phyloP scores from a whole-genome alignment of 257 asterid genomes.

The Henckelia pumila region DNA sequence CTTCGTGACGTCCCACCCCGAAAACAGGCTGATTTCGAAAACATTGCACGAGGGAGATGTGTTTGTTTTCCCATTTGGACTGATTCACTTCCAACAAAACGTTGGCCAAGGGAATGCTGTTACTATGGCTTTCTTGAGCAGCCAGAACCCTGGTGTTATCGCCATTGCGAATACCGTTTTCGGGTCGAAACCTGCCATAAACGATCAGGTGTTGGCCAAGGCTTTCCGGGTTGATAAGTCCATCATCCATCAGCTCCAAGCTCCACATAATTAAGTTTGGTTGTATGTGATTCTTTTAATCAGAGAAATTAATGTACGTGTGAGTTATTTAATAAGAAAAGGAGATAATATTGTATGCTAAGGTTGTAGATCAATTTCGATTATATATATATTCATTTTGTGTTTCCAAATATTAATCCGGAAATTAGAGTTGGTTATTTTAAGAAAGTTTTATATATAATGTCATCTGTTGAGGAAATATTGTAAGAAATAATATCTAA shows the following conservation, averaged over 20 bases:
- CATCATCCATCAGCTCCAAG: slow-evolving; percentile 30
- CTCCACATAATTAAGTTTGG: slow-evolving; percentile 19
- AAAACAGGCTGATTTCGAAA: slow-evolving; percentile 36
- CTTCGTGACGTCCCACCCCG: slow-evolving; percentile 50
- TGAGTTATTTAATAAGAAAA: too few species aligned
- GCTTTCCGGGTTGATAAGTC: slow-evolving; percentile 32
- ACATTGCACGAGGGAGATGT: slow-evolving; percentile 38
- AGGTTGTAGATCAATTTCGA: too few species aligned
- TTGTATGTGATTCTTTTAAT: too few species aligned
- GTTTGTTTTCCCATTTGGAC: slow-evolving; percentile 44
- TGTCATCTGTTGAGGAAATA: too few species aligned
- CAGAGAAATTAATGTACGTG: too few species aligned
- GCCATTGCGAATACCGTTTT: slow-evolving; percentile 42
- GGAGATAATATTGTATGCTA: too few species aligned
- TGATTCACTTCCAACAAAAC: slow-evolving; percentile 50
- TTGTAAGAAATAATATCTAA: too few species aligned
- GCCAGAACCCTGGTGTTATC: slow-evolving; percentile 49
- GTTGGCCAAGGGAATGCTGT: slow-evolving; percentile 36
- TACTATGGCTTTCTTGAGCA: slow-evolving; percentile 41
- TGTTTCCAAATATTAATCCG: too few species aligned
- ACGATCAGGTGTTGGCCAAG: slow-evolving; percentile 34
- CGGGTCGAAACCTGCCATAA: slow-evolving; percentile 37
- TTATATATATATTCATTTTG: too few species aligned
- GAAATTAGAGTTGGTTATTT: too few species aligned
- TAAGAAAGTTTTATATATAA: too few species aligned